Conservation (phyloP, 805 yeast species). For the Cyberlindnera xishuangbannaensis region DNA sequence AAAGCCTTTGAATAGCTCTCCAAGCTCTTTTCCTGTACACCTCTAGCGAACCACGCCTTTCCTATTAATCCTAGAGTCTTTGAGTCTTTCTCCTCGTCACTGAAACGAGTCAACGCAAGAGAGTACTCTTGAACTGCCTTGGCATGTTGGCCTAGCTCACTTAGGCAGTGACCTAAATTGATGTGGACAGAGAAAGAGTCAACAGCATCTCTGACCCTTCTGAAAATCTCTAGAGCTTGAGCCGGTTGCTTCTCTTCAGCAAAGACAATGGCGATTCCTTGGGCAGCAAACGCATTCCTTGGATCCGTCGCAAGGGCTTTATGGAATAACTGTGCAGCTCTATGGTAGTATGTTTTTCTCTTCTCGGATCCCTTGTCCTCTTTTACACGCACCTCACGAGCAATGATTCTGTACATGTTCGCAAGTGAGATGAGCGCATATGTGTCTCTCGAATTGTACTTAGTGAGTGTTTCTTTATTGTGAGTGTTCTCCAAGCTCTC, state of each 20-base stretch:
- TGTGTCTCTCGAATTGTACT: conserved; percentile 79
- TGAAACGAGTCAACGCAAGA: conserved; percentile 62
- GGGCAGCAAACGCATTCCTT: conserved; percentile 90
- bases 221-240: conserved; percentile 77
- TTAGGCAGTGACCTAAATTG: conserved; percentile 81
- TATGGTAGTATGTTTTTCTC: conserved; percentile 65
- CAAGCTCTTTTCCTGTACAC: conserved; percentile 56
- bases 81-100: conserved; percentile 55
- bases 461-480: conserved; percentile 78
- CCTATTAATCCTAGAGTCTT: conserved; percentile 70
- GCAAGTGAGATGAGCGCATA: conserved; percentile 89
- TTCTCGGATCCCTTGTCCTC: conserved; percentile 47
- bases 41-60: conserved; percentile 84
- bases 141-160: conserved; percentile 74
- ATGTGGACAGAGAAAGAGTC: conserved; percentile 78
- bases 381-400: conserved; percentile 59
- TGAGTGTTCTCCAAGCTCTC: conserved; percentile 66
- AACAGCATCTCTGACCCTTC: conserved; percentile 85
- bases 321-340: conserved; percentile 90
- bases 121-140: conserved; percentile 89
- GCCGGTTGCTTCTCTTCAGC: conserved; percentile 76
- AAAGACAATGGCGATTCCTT: conserved; percentile 90
- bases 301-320: conserved; percentile 84
- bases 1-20: conserved; percentile 57
- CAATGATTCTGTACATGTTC: conserved; percentile 76